These are phyloP conservation scores for Colletotrichum cereale DNA, from an alignment of 2,329 filamentous ascomycete genomes.

Conservation along the genomic window DNA sequence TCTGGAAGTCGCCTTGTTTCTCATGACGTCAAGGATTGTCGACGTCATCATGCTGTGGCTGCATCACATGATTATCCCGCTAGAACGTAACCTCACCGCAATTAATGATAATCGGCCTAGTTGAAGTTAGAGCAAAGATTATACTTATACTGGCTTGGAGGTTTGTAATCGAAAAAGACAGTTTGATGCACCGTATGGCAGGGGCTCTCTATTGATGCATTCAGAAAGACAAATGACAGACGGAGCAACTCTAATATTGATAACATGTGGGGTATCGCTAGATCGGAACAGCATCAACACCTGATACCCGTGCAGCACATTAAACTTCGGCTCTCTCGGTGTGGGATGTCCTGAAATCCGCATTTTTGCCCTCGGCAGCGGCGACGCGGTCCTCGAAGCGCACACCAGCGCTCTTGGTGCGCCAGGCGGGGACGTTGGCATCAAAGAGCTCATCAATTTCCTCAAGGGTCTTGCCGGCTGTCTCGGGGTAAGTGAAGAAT, in stretches of 20 bases:
- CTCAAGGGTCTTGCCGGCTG: constrained; percentile 44
- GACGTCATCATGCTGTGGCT: constrained; percentile 29
- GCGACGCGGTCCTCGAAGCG: constrained; percentile 33
- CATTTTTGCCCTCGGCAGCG: constrained; percentile 20
- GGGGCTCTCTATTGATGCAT: not conserved
- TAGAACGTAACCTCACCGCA: not conserved
- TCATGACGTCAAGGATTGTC: constrained; percentile 32
- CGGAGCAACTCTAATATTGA: not conserved
- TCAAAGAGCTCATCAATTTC: constrained; percentile 43
- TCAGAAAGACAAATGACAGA: not conserved
- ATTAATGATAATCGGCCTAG: not conserved
- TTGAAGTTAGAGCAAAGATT: no score
- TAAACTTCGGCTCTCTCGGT: constrained; percentile 10
- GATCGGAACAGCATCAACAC: no score
- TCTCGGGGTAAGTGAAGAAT: constrained; percentile 48
- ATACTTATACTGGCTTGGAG: no score
- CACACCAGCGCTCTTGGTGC: constrained; percentile 14
- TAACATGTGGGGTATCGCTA: not conserved
- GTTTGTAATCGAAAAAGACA: not conserved
- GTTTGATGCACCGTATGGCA: not conserved
- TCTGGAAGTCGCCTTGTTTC: not conserved
- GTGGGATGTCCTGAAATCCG: constrained; percentile 8
- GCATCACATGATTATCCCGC: constrained; percentile 25
- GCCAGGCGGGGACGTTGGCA: constrained; percentile 30
- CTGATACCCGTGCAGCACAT: not conserved